Conservation (phyloP, 768 basidiomycete species). For the Termitomyces sp. region DNA sequence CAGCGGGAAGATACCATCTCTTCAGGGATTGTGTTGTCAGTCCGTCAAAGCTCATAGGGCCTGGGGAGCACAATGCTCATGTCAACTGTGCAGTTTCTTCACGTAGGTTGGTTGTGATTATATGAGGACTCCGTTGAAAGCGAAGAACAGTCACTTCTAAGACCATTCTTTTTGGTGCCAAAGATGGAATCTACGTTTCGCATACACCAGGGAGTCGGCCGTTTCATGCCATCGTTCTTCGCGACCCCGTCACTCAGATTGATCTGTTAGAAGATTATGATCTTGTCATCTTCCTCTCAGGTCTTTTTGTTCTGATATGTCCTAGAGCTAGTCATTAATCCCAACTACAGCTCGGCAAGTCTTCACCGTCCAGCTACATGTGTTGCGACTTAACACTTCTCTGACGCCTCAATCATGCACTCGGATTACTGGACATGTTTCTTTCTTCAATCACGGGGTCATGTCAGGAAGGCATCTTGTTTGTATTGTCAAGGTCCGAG, state of each 20-base stretch:
- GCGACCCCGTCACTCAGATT: slow-evolving; percentile 53
- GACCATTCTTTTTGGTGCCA: slow-evolving; percentile 10
- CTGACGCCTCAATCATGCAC: slow-evolving; percentile 5
- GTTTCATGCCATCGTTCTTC: slow-evolving; percentile 1
- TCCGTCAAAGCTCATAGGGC: slow-evolving; percentile 1
- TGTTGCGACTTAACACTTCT: not conserved
- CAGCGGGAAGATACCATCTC: slow-evolving; percentile 12
- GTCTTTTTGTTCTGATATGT: slow-evolving; percentile 21
- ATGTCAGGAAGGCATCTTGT: slow-evolving; percentile 43
- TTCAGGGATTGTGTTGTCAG: slow-evolving; percentile 5
- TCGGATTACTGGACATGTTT: slow-evolving; percentile 25
- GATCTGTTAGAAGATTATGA: slow-evolving; percentile 74
- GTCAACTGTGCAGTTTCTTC: slow-evolving; percentile 8
- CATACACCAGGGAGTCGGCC: slow-evolving; percentile 1
- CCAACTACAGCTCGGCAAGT: slow-evolving; percentile 6
- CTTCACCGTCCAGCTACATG: slow-evolving; percentile 4
- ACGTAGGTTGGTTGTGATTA: not conserved
- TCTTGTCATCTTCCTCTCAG: slow-evolving; percentile 70
- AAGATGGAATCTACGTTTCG: slow-evolving; percentile 11
- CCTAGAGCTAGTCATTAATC: not conserved
- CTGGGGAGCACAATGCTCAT: not conserved
- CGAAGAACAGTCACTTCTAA: not conserved
- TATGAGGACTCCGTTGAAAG: not conserved
- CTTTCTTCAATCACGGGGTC: slow-evolving; percentile 11
- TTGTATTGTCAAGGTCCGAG: slow-evolving; percentile 36